A percentile compares a stretch with the other conserved stretches of the same genome.
phyloP scores from a whole-genome alignment of 257 asterid genomes.

The Nicotiana undulata region DNA sequence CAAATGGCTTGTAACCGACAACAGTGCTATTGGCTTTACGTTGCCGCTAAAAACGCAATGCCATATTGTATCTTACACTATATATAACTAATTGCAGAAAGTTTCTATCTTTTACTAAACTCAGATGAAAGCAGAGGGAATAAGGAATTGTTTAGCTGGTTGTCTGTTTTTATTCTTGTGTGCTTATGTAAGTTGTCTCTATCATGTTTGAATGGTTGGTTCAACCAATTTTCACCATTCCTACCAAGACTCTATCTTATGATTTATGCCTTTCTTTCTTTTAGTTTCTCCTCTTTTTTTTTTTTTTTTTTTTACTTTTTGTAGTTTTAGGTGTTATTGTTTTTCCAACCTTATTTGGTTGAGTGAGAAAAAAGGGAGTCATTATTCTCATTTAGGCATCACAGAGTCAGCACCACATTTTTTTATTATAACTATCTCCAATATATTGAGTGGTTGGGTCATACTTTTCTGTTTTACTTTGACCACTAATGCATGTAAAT shows the following conservation, averaged over 20 bases:
- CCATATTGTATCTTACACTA: background rate
- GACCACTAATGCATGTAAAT: background rate
- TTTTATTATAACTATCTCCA: background rate
- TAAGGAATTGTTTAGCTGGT: background rate
- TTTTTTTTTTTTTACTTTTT: background rate
- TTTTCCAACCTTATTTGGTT: background rate
- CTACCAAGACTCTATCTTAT: background rate
- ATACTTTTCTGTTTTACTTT: background rate
- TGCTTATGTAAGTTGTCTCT: background rate
- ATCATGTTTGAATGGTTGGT: conserved; percentile 7
- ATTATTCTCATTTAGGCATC: background rate
- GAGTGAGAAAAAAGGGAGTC: background rate
- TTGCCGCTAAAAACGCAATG: conserved; percentile 30
- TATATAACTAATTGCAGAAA: background rate
- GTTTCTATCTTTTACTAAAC: background rate
- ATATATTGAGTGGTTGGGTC: background rate
- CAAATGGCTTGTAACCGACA: conserved; percentile 38
- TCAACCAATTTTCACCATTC: background rate
- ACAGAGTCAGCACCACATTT: background rate
- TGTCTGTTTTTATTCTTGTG: background rate
- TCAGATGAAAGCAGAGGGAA: background rate
- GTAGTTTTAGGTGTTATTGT: background rate
- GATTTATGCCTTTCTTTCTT: background rate
- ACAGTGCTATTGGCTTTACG: conserved; percentile 47
- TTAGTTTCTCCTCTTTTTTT: background rate